phyloP scores from a whole-genome alignment of 2,329 filamentous ascomycete species.

The Penicillium sp. region DNA sequence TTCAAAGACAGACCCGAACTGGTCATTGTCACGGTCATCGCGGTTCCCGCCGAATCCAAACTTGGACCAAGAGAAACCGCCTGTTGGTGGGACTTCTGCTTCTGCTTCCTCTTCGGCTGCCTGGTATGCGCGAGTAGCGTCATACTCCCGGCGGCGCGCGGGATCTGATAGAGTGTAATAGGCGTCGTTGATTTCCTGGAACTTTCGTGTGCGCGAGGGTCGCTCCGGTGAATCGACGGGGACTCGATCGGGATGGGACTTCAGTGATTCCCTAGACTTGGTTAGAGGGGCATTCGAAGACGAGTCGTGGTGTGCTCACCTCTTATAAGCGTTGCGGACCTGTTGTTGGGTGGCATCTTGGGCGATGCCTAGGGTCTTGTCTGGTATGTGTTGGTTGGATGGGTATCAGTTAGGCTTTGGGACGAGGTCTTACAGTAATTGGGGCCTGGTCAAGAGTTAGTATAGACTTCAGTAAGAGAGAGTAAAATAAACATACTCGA shows the following conservation, averaged over 20 bases:
- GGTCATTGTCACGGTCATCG: conserved; percentile 56
- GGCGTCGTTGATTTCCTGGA: conserved; percentile 88
- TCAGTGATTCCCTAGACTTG: conserved; percentile 70
- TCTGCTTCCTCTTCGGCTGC: conserved; percentile 46
- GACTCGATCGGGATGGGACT: conserved; percentile 91
- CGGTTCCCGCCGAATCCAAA: conserved; percentile 56
- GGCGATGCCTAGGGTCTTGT: conserved; percentile 69
- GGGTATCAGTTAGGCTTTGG: conserved; percentile 1
- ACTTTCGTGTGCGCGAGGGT: conserved; percentile 73
- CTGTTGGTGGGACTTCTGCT: conserved; percentile 49
- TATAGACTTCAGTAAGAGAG: neutral
- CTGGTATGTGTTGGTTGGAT: conserved; percentile 42
- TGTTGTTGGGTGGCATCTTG: conserved; percentile 75
- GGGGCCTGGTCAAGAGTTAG: conserved; percentile 23
- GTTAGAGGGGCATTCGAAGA: conserved; percentile 7
- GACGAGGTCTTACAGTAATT: conserved; percentile 41
- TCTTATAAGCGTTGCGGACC: conserved; percentile 92
- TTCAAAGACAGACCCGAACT: conserved; percentile 86
- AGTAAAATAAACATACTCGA: conserved; percentile 20
- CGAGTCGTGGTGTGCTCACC: conserved; percentile 46
- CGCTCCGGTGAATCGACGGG: conserved; percentile 80
- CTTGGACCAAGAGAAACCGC: conserved; percentile 72
- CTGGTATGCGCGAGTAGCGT: conserved; percentile 62
- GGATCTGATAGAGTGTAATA: conserved; percentile 88
- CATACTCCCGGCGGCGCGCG: conserved; percentile 76